Percentiles rank a stretch among this genome's conserved stretches.
Conservation (phyloP, 2,329 filamentous ascomycete genomes). For the Dichotomopilus funicola region DNA sequence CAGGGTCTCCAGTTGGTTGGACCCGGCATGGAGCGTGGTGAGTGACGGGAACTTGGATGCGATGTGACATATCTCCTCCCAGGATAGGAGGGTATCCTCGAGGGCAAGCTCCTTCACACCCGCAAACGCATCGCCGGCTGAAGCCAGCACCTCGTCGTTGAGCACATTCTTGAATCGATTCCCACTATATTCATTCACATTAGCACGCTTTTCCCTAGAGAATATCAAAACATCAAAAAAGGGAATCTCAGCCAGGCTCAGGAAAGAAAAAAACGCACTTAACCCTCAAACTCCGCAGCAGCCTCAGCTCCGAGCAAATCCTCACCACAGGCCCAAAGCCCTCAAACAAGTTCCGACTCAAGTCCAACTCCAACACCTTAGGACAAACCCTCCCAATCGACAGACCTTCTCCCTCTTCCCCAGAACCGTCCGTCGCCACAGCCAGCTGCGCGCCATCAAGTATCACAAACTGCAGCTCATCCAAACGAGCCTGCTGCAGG, state of each 20-base stretch:
- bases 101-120: conserved; percentile 56
- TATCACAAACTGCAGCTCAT: conserved; percentile 73
- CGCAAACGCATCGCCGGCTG: conserved; percentile 37
- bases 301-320: conserved; percentile 65
- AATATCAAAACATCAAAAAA: not conserved
- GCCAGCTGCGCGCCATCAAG: conserved; percentile 68
- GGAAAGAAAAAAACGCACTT: conserved; percentile 50
- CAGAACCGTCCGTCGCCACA: conserved; percentile 6
- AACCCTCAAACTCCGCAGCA: conserved; percentile 59
- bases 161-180: conserved; percentile 59
- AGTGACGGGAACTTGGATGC: conserved; percentile 49
- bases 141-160: conserved; percentile 32
- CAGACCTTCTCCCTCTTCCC: conserved; percentile 27
- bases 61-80: conserved; percentile 55
- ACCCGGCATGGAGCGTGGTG: conserved; percentile 44
- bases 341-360: conserved; percentile 78
- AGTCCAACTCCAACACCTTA: conserved; percentile 69
- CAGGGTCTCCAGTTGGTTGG: conserved; percentile 53
- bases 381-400: conserved; percentile 50
- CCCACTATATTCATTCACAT: conserved; percentile 45
- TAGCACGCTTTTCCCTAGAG: not conserved
- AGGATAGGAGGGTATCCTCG: conserved; percentile 60
- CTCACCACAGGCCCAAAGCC: conserved; percentile 57
- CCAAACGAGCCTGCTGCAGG: conserved; percentile 67
- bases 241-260: not conserved